Evolutionary conservation across 768 basidiomycete genomes (phyloP).

Genomic region (Mycena olivaceomarginata): DNA sequence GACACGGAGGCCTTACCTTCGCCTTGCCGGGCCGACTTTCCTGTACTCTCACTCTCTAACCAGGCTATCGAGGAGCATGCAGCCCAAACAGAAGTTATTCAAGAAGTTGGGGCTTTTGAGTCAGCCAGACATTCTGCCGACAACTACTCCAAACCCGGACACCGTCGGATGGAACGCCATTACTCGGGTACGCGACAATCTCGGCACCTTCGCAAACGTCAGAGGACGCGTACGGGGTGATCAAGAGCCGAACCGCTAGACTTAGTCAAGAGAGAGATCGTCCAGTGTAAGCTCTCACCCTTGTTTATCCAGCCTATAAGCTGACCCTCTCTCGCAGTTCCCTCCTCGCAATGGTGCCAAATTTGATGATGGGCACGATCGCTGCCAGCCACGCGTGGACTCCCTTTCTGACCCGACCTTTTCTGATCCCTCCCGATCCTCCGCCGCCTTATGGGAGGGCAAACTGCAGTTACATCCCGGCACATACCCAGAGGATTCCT

Average conservation of each 20-base stretch:
- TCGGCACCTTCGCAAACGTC: slow-evolving; percentile 86
- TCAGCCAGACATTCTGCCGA: slow-evolving; percentile 80
- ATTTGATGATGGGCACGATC: slow-evolving; percentile 81
- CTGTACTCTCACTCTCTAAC: too few species aligned
- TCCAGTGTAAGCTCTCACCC: slow-evolving; percentile 60
- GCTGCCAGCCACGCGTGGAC: slow-evolving; percentile 81
- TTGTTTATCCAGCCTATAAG: background rate
- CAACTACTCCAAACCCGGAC: slow-evolving; percentile 72
- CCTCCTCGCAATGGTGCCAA: slow-evolving; percentile 86
- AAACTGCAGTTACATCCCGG: slow-evolving; percentile 93
- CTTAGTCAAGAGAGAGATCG: slow-evolving; percentile 69
- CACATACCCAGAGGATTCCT: slow-evolving; percentile 81
- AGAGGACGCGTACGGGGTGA: slow-evolving; percentile 91
- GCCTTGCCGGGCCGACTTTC: too few species aligned
- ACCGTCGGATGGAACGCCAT: slow-evolving; percentile 84
- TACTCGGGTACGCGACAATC: slow-evolving; percentile 89
- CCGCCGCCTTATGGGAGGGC: slow-evolving; percentile 90
- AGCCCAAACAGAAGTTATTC: too few species aligned
- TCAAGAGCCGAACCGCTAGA: slow-evolving; percentile 82
- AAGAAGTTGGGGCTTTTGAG: slow-evolving; percentile 75
- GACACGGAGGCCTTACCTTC: too few species aligned
- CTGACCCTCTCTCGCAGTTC: slow-evolving; percentile 51
- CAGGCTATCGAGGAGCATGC: too few species aligned
- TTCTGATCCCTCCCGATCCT: slow-evolving; percentile 86
- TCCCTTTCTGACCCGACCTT: slow-evolving; percentile 85